phyloP scores from a whole-genome alignment of 495 filamentous ascomycete species.

The Hyaloscypha finlandica region DNA sequence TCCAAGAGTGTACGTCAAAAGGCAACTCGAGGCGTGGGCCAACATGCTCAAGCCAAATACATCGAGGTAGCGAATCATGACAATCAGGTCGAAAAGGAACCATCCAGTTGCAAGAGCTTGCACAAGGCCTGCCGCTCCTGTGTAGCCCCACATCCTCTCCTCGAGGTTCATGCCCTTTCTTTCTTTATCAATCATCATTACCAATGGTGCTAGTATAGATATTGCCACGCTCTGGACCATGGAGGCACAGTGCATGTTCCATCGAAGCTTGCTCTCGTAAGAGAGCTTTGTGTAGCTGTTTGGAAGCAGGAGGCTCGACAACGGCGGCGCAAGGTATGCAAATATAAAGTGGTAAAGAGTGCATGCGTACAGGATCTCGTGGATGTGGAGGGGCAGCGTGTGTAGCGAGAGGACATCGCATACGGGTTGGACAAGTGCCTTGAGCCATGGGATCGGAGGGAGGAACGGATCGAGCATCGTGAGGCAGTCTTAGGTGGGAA shows the following conservation, averaged over 20 bases:
- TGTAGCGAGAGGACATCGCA: constrained; percentile 60
- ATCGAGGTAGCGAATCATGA: constrained; percentile 68
- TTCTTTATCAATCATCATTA: constrained; percentile 77
- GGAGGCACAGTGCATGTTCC: constrained; percentile 94
- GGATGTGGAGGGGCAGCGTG: constrained; percentile 78
- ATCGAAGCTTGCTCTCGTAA: constrained; percentile 75
- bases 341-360: constrained; percentile 75
- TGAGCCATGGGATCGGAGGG: constrained; percentile 53
- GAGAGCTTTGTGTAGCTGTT: constrained; percentile 66
- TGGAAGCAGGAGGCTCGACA: constrained; percentile 71
- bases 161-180: constrained; percentile 66
- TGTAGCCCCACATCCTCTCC: constrained; percentile 87
- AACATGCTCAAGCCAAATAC: constrained; percentile 89
- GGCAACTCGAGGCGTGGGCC: constrained; percentile 84
- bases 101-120: constrained; percentile 88
- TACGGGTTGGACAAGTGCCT: constrained; percentile 51
- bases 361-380: constrained; percentile 79
- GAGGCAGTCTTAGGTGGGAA: not conserved
- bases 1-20: constrained; percentile 83
- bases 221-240: constrained; percentile 82
- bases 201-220: constrained; percentile 74
- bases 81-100: constrained; percentile 86
- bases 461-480: constrained; percentile 68
- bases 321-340: constrained; percentile 67
- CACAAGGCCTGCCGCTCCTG: constrained; percentile 77